Conservation (phyloP, 306 rosid genomes). For the Lathyrus tuberosus region DNA sequence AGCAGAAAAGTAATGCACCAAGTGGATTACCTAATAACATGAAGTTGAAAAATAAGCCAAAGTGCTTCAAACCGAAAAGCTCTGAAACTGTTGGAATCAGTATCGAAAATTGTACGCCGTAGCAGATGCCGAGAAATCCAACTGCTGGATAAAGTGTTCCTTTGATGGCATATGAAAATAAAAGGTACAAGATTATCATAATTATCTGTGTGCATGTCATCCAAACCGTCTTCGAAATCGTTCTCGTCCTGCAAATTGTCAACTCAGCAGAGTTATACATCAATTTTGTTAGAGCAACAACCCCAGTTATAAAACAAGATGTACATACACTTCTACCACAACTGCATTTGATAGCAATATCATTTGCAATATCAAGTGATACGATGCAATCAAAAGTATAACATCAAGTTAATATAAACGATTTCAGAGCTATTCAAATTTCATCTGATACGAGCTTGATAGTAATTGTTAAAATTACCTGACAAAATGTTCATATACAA, state of each 20-base stretch:
- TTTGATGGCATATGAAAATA: slow-evolving; percentile 62
- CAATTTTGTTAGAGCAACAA: no score
- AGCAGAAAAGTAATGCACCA: slow-evolving; percentile 79
- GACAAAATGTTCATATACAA: slow-evolving; percentile 80
- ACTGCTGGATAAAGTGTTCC: slow-evolving; percentile 69
- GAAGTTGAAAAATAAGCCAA: slow-evolving; percentile 67
- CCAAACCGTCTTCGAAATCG: slow-evolving; percentile 77
- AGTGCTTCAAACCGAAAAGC: slow-evolving; percentile 75
- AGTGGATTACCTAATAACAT: slow-evolving; percentile 74
- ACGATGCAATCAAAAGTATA: no score
- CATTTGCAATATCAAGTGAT: no score
- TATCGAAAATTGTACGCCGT: slow-evolving; percentile 69
- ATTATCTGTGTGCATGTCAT: slow-evolving; percentile 70
- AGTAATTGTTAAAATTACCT: no score
- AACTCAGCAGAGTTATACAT: background rate
- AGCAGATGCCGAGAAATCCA: slow-evolving; percentile 76
- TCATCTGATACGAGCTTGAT: no score
- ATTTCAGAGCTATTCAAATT: no score
- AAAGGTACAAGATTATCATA: slow-evolving; percentile 62
- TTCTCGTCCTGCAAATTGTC: slow-evolving; percentile 55
- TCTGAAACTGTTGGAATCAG: slow-evolving; percentile 90
- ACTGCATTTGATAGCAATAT: no score
- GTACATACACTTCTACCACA: no score
- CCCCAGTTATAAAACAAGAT: no score
- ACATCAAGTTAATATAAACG: no score